Base-by-base conservation (phyloP, 2,329 filamentous ascomycete genomes). In the Aspergillus arachidicola region DNA sequence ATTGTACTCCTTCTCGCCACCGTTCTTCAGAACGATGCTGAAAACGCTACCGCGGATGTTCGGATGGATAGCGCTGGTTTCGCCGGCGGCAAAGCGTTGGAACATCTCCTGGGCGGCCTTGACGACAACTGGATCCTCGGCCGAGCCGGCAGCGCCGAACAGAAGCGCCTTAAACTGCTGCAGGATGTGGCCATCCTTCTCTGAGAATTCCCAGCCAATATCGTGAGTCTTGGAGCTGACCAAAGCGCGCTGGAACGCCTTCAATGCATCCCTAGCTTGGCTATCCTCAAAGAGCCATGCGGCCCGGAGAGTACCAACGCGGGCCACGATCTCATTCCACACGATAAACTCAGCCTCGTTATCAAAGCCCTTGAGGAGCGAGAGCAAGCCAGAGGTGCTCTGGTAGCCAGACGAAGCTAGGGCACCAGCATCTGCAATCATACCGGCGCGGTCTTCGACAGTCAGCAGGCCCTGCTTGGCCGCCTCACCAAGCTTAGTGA, bases 151-250 rank as follows among this genome's bases (percentile, higher is more conserved):
- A 69, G 85, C 87, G 65, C 91, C 91, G 75, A 98, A 98, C 76
- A 97, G 86, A 75, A 97, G 86, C 16, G 89, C 89, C 84, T 98
- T 98, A 85, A 97, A 96, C 76, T 97, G 94, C 78, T 97, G 93
- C 76, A 94, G 85, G 69, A 97, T 89, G 75, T 97, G 94, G 57
- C 91, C 92, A 71, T 98, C 94, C 4, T 85, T 85, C 30, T 94
- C 91, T 32, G 87, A 90, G 79, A 98, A 97, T 16, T 87, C 81
- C 94, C 94, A 98, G 63, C 94, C 94, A 51, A 96, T 81, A 74
- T 93, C 87, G 76, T 97, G 94, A 0, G 94, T 90, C 78, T 93
- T 94, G 70, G 86, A 83, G 73, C 89, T 89, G 63, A 92, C 86
- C 26, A 98, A 85, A 12, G 92, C 87, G 66, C 89, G 86, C 76